These are phyloP conservation scores for Lanmaoa pseudosensibilis DNA, from an alignment of 768 basidiomycete genomes.

Conservation along the genomic window DNA sequence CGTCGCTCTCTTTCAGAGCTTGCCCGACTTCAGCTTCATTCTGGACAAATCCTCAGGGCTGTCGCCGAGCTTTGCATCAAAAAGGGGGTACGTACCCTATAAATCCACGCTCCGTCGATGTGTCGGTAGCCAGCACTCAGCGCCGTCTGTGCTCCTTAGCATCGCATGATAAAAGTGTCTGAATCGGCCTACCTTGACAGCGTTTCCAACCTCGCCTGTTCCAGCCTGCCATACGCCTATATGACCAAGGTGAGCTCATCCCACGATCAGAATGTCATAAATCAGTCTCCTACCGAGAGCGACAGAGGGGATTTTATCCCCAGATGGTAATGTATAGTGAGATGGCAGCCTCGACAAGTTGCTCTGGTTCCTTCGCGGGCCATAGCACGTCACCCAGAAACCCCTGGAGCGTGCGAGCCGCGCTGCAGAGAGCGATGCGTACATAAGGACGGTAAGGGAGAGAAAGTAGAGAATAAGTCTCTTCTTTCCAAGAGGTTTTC, in stretches of 20 bases:
- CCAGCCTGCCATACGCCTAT: slow-evolving; percentile 65
- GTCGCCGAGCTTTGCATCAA: background rate
- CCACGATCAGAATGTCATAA: background rate
- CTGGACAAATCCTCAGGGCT: slow-evolving; percentile 30
- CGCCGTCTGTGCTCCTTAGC: slow-evolving; percentile 42
- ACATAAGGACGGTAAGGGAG: slow-evolving; percentile 25
- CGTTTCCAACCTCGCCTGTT: slow-evolving; percentile 59
- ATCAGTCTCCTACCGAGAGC: slow-evolving; percentile 50
- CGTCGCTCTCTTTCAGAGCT: slow-evolving; percentile 56
- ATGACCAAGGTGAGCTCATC: slow-evolving; percentile 2
- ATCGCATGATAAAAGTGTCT: background rate
- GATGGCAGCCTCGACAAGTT: slow-evolving; percentile 36
- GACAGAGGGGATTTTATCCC: slow-evolving; percentile 65
- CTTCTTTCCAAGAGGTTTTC: slow-evolving; percentile 17
- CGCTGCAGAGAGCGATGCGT: slow-evolving; percentile 15
- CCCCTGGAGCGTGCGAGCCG: slow-evolving; percentile 23
- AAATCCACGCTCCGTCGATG: slow-evolving; percentile 74
- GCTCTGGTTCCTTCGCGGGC: slow-evolving; percentile 23
- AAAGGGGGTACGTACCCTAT: slow-evolving; percentile 44
- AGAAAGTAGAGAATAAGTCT: slow-evolving; percentile 23
- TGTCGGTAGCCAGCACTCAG: slow-evolving; percentile 65
- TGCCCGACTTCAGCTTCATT: slow-evolving; percentile 71
- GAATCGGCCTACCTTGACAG: slow-evolving; percentile 52
- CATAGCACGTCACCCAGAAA: slow-evolving; percentile 19
- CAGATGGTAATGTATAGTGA: slow-evolving; percentile 62